Base-by-base conservation (phyloP, 768 basidiomycete species). In the Rhodotorula kratochvilovae region DNA sequence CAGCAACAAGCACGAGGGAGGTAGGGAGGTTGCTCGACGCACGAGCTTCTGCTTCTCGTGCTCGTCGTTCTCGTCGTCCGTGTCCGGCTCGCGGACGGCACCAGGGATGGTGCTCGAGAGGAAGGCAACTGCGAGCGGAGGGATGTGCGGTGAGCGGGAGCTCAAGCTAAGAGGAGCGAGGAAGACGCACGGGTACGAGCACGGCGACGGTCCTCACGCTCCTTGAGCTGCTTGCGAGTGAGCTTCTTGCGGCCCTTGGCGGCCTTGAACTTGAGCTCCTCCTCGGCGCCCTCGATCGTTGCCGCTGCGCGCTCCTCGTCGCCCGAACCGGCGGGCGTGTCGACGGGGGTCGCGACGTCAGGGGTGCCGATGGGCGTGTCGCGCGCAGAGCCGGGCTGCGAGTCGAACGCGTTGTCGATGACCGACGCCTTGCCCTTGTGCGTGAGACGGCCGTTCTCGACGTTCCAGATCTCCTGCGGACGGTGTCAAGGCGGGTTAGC, bases 361-460 rank as follows among this genome's bases (percentile, higher is more conserved):
- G 73, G 73, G 5, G 73, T 74, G 29, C 66, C 69, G 4, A 45
- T 53, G 17, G 68, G 62, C 2, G 67, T 69, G 35, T 45, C 68
- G 62, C 57, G 53, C 3, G 57, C 67, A 5, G 68, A 70, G 39
- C 46, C 51, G n/a, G 73, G 73, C 60, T 71, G 62, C 35, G 74
- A 75, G n/a, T 59, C 58, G 79, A 94, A 89, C 5, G 86, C 86
- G 76, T 94, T 92, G 77, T 97, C 94, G 55, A 92, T 84, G 56
- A 92, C 83, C 23, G 90, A 87, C 7, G 85, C 83, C 81, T 96
- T 97, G 78, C 94, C 94, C 83, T 92, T 88, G 75, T 90, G 90
- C 45, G 88, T 88, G 82, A 98, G 84, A 39, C 85, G 85, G 19
- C 94, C 94, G 61, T 81, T 87, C 61, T 94, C 91, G 77, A 98